Base-by-base conservation (phyloP, 768 basidiomycete genomes). In the Mycena sanguinolenta region DNA sequence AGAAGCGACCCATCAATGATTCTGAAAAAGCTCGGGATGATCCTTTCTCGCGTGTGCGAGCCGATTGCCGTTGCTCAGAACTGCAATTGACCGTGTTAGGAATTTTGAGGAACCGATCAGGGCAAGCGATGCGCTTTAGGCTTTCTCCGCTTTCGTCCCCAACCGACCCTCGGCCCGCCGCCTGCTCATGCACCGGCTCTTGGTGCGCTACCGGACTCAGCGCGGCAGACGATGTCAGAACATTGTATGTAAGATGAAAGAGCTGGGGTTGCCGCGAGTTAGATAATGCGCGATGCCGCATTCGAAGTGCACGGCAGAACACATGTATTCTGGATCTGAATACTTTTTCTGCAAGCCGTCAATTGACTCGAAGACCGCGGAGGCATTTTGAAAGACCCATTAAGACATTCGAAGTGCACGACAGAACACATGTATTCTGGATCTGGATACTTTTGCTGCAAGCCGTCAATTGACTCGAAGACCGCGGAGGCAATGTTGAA, bases 71-170 rank as follows among this genome's bases (percentile, higher is more conserved):
- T 62, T 9, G 64, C 64, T 62, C 69, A 52, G 53, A 65, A 65
- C 64, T 65, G 69, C 59, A 65, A 70, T 50, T 65, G 39, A 17
- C 69, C 63, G 57, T 5, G 63, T 70, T 54, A 7, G 62, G 68
- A n/a, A 58, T 13, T 19, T 46, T 21, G 59, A 64, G 68, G 62
- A 58, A 69, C 68, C 68, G 69, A 70, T 70, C 69, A 69, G 67
- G 67, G 57, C 19, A 27, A 36, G 19, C 23, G 32, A 60, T 36
- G 44, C 44, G 67, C 63, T 69, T 69, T 61, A 69, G 23, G 2
- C 23, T n/a, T 50, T 50, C 19, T n/a, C 54, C 17, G 34, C 61
- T 55, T 57, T 42, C 17, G 25, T 19, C 23, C n/a, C n/a, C n/a
- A 21, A 34, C 64, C 23, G 28, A 44, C 10, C 1, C 32, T 12